These are phyloP conservation scores for Colletotrichum somersetense DNA, from an alignment of 2,329 filamentous ascomycete species.

Conservation along the genomic window DNA sequence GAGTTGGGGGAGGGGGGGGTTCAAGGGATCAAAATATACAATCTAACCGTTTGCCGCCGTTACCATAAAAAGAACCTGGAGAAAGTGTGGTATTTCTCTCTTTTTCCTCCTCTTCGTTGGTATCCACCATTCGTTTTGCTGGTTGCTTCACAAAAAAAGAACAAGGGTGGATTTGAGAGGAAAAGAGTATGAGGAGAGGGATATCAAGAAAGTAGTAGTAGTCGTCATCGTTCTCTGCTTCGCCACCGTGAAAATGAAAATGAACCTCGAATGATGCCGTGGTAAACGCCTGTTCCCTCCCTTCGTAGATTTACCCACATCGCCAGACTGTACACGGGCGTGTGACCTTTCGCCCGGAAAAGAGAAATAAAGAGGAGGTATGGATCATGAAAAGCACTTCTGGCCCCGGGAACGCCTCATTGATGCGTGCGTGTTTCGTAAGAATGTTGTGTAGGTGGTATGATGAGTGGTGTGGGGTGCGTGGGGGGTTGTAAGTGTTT, in stretches of 20 bases:
- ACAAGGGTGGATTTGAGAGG: not conserved
- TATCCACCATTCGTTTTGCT: not conserved
- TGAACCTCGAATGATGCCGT: slow-evolving; percentile 15
- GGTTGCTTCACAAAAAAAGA: slow-evolving; percentile 14
- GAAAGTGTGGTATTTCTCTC: slow-evolving; percentile 22
- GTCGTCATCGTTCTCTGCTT: slow-evolving; percentile 41
- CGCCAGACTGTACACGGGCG: slow-evolving; percentile 24
- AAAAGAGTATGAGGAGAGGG: slow-evolving; percentile 13
- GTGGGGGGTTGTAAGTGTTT: not conserved
- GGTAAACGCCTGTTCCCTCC: slow-evolving; percentile 17
- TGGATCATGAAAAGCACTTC: slow-evolving; percentile 26
- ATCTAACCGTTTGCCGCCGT: slow-evolving; percentile 35
- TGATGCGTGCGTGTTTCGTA: slow-evolving; percentile 40
- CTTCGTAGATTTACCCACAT: slow-evolving; percentile 16
- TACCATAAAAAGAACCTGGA: not conserved
- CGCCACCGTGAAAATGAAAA: slow-evolving; percentile 27
- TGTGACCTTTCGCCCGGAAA: slow-evolving; percentile 2
- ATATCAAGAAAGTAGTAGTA: slow-evolving; percentile 40
- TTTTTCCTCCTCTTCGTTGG: not conserved
- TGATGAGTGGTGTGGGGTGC: slow-evolving; percentile 19
- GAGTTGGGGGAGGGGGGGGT: slow-evolving; percentile 9
- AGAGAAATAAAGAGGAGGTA: slow-evolving; percentile 19
- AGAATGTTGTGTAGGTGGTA: slow-evolving; percentile 20
- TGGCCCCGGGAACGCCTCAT: slow-evolving; percentile 37
- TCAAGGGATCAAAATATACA: slow-evolving; percentile 28